Conservation (phyloP, 2,329 filamentous ascomycete species). For the Diaporthe citriasiana region DNA sequence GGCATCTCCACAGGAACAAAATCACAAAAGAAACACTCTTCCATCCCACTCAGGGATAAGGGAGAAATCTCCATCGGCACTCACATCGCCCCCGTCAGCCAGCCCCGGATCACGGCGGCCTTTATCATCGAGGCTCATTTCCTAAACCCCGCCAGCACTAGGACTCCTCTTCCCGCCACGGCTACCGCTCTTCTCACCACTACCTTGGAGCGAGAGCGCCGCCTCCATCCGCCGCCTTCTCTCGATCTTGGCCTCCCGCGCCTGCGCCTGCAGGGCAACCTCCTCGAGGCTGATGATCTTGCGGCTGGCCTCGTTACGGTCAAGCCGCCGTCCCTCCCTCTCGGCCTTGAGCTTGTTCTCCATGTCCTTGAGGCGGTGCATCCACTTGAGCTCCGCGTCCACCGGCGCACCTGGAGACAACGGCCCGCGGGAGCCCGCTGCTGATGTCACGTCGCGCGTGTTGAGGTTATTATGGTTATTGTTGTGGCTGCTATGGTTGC, state of each 20-base stretch:
- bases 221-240: constrained; percentile 41
- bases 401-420: constrained; percentile 51
- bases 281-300: constrained; percentile 82
- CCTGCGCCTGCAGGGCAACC: constrained; percentile 60
- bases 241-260: constrained; percentile 47
- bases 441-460: constrained; percentile 40
- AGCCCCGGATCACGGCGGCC: background rate
- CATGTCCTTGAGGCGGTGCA: constrained; percentile 86
- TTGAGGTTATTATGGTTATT: background rate
- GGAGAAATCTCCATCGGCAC: constrained; percentile 9
- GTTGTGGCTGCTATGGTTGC: background rate
- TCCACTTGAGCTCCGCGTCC: constrained; percentile 79
- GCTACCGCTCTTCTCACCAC: background rate
- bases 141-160: constrained; percentile 23
- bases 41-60: constrained; percentile 20
- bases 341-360: constrained; percentile 92
- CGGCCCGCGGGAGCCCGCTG: constrained; percentile 45
- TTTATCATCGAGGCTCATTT: background rate
- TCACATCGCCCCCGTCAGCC: background rate
- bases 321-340: constrained; percentile 85
- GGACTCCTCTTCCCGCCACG: constrained; percentile 16
- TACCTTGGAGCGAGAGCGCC: constrained; percentile 18
- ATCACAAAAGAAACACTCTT: constrained; percentile 26
- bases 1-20: background rate
- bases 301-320: constrained; percentile 86